phyloP scores from a whole-genome alignment of 2,329 filamentous ascomycete species.

The Colletotrichum abscissum region DNA sequence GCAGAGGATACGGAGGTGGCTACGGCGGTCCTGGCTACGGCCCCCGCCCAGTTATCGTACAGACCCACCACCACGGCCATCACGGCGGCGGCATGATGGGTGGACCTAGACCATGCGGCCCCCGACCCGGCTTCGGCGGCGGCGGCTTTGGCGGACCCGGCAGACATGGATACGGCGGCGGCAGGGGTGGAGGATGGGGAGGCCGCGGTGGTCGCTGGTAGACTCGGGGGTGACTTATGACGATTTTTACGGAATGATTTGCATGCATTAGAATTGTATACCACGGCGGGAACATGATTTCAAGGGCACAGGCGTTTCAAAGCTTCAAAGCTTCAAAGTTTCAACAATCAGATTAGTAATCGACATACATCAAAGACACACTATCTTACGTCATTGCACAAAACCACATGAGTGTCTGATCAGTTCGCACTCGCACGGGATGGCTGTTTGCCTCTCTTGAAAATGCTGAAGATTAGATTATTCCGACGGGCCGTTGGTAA shows the following conservation, averaged over 20 bases:
- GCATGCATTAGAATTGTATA: not conserved
- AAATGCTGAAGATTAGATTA: not conserved
- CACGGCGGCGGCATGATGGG: slow-evolving; percentile 21
- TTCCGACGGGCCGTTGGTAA: not conserved
- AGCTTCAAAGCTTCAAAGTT: not conserved
- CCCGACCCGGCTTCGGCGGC: slow-evolving; percentile 13
- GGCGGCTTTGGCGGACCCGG: not conserved
- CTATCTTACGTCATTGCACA: not conserved
- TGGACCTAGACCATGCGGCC: not conserved
- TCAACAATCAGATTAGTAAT: not conserved
- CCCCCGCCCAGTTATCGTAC: slow-evolving; percentile 17
- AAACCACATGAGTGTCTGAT: not conserved
- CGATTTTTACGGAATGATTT: not conserved
- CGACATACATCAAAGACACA: not conserved
- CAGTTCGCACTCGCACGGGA: not conserved
- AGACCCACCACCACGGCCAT: slow-evolving; percentile 25
- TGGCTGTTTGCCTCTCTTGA: not conserved
- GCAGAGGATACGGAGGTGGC: slow-evolving; percentile 16
- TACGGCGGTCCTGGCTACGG: slow-evolving; percentile 11
- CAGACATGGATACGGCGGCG: not conserved
- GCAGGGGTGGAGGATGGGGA: slow-evolving; percentile 2
- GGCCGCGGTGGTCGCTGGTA: slow-evolving; percentile 13
- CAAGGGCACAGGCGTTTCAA: not conserved
- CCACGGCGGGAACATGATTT: not conserved
- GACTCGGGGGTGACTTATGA: too few relatives aligned